phyloP scores from a whole-genome alignment of 108 stramenopile species.

The Asterionellopsis glacialis region DNA sequence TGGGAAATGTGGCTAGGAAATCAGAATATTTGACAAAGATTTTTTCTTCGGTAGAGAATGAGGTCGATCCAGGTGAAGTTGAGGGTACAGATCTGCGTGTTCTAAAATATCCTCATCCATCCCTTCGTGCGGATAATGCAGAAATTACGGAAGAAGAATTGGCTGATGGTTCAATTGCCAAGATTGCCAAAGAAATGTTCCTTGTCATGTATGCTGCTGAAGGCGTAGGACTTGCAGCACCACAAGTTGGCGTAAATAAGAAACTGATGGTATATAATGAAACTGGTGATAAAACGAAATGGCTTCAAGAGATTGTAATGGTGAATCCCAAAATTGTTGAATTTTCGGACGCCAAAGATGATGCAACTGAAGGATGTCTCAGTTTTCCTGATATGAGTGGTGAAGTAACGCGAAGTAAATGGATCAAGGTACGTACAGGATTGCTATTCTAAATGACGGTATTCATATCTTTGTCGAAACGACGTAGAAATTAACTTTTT shows the following conservation, averaged over 20 bases:
- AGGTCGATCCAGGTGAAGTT: conserved; percentile 79
- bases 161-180: conserved; percentile 47
- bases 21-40: neutral
- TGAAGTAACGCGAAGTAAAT: conserved; percentile 65
- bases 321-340: conserved; percentile 86
- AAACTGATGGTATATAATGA: conserved; percentile 93
- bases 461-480: no score
- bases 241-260: conserved; percentile 89
- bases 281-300: conserved; percentile 69
- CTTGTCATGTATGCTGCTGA: conserved; percentile 92
- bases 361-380: conserved; percentile 88
- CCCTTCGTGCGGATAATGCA: conserved; percentile 70
- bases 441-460: no score
- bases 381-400: conserved; percentile 91
- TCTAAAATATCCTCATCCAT: conserved; percentile 92
- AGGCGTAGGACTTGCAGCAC: conserved; percentile 91
- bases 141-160: conserved; percentile 57
- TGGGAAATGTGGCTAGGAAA: no score
- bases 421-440: conserved; percentile 71
- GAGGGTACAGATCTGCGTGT: conserved; percentile 81
- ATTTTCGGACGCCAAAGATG: conserved; percentile 50
- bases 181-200: conserved; percentile 91
- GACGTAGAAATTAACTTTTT: no score
- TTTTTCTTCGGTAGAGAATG: conserved; percentile 18
- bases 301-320: conserved; percentile 78